Base-by-base conservation (phyloP, 495 filamentous ascomycete genomes). In the Penicillium lagena region DNA sequence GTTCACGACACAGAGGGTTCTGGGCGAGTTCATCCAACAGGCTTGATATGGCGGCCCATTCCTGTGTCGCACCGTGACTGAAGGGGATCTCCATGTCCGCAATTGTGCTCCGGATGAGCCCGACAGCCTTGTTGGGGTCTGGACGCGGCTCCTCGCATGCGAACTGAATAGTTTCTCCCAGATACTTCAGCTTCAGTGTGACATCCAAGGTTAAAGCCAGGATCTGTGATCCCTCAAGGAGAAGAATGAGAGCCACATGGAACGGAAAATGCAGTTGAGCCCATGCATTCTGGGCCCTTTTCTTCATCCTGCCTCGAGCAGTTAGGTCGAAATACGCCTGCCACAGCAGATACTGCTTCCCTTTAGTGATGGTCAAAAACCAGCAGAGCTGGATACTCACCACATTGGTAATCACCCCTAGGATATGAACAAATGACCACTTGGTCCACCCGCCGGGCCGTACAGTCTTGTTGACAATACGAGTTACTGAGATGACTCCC, bases 301-400 rank as follows among this genome's bases (percentile, higher is more conserved):
- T 78, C 29, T 78, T 77, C 44, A 67, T 54, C 34, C 40, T 44
- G n/a, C 43, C 44, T 35, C 57, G 52, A 35, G 65, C 62, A 12
- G 62, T 59, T n/a, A 69, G 71, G 58, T 88, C 83, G 46, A 83
- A 86, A 62, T 89, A 87, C 42, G 82, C 71, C 66, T 85, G 81
- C 70, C 78, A 87, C 29, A 83, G 57, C 45, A 87, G 70, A 60
- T 86, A 86, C 77, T 80, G 28, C 12, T 12, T 28, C 13, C 17
- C 14, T 22, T 46, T 29, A 50, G 48, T 29, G 9, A 39, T 7
- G 2, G 36, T 39, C 7, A n/a, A 52, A 42, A 36, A 49, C 38
- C 49, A 63, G 51, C 32, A 64, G 56, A 32, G 13, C 28, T 22
- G 33, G 22, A 63, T 52, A 45, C 76, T 54, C 51, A 78, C 70